Base-by-base conservation (phyloP, 2,329 filamentous ascomycete species). In the Diplocarpon mali region DNA sequence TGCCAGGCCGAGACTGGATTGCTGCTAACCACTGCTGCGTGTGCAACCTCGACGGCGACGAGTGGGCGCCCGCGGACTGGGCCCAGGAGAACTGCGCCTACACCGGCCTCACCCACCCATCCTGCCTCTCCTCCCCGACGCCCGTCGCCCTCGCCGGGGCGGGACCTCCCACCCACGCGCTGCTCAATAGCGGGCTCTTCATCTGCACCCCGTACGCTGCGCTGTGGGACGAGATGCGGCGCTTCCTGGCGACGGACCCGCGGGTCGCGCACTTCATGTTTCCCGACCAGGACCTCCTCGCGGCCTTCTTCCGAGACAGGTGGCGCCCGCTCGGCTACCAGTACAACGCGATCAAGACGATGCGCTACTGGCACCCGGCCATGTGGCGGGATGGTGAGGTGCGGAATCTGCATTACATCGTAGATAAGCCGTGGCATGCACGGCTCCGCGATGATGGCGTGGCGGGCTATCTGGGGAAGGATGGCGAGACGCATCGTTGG, bases 1-100 rank as follows among this genome's bases (percentile, higher is more conserved):
- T 92, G 35, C 82, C 87, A 60, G 46, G 79, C 16, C 58, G 69
- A 13, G 34, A 75, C 34, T 82, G 92, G 38, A 88, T 93, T 62
- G 86, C 85, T 4, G 85, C 85, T 4, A 78, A 78, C 54, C 84
- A 89, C 64, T 85, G 85, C 10, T 92, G 86, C 64, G 78, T 86
- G 12, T 92, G 86, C 67, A 92, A 92, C 63, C 84, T 85, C 14
- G 68, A 86, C 48, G 70, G 73, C 48, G 85, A 84, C 62, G 57
- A 73, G 16, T 85, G 90, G 65, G 92, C 92, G 61, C 85, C 86
- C 0, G 62, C 66, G 32, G 67, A 84, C 61, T 93, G 84, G 77
- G 58, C 66, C 6, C 67, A 68, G 5, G 56, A 62, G 29, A 70
- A 76, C 62, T 79, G 76, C 60, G 74, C 71, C 44, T 78, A 73